Percentiles rank a stretch among this genome's conserved stretches.
Conservation (phyloP, 805 yeast genomes). For the Nakazawaea populi region DNA sequence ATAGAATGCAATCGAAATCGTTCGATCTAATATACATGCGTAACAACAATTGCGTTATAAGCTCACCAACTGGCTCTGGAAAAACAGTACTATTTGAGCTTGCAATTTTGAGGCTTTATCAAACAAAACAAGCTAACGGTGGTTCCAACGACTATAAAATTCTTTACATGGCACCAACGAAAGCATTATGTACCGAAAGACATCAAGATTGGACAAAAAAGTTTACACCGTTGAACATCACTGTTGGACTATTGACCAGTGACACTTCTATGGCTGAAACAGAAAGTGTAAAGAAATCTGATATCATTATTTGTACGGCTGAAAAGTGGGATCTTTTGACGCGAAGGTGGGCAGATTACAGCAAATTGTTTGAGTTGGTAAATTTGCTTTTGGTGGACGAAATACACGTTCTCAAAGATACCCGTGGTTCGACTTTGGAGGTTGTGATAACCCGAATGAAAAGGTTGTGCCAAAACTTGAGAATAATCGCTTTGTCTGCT, state of each 20-base stretch:
- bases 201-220: conserved; percentile 38
- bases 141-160: conserved; percentile 22
- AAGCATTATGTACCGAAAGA: conserved; percentile 49
- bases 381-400: conserved; percentile 44
- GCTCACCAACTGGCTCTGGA: conserved; percentile 58
- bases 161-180: conserved; percentile 55
- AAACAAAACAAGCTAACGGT: conserved; percentile 17
- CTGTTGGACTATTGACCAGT: conserved; percentile 48
- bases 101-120: conserved; percentile 35
- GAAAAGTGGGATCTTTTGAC: conserved; percentile 59
- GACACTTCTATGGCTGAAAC: conserved; percentile 42
- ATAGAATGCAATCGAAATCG: conserved; percentile 45
- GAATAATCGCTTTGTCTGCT: conserved; percentile 45
- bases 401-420: conserved; percentile 37
- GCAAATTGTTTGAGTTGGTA: conserved; percentile 31
- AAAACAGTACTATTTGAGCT: conserved; percentile 51
- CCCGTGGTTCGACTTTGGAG: conserved; percentile 44
- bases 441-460: conserved; percentile 44
- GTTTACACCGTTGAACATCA: conserved; percentile 31
- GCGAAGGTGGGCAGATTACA: conserved; percentile 41
- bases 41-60: conserved; percentile 36
- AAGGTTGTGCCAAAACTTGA: conserved; percentile 25
- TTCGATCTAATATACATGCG: conserved; percentile 30
- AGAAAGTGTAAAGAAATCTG: conserved; percentile 40
- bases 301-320: conserved; percentile 53